Evolutionary conservation across 306 rosid genomes (phyloP).

Genomic region (Elaeagnus macrophylla): DNA sequence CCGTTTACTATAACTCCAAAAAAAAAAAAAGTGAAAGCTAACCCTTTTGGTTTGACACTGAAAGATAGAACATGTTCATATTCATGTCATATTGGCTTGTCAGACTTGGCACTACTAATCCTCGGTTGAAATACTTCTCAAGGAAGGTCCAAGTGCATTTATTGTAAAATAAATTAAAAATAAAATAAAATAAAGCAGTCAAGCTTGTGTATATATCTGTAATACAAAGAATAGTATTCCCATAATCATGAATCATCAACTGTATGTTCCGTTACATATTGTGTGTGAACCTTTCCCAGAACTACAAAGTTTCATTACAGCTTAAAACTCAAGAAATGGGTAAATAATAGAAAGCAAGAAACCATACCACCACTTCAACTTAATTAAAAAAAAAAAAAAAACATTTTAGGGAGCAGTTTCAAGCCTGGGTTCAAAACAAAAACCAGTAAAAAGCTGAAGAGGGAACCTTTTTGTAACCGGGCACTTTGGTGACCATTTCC

Average conservation of each 20-base stretch:
- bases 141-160: neutral
- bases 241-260: slow-evolving; percentile 48
- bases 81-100: no score
- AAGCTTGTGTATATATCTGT: slow-evolving; percentile 19
- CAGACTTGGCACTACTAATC: no score
- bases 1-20: no score
- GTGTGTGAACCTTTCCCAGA: slow-evolving; percentile 29
- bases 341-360: slow-evolving; percentile 12
- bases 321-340: slow-evolving; percentile 20
- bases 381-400: slow-evolving; percentile 15
- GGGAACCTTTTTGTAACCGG: slow-evolving; percentile 84
- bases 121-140: neutral
- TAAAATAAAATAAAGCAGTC: neutral
- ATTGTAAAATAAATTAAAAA: no score
- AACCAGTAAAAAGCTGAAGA: slow-evolving; percentile 87
- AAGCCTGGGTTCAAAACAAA: slow-evolving; percentile 94
- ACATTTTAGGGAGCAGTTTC: slow-evolving; percentile 59
- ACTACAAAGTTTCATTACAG: slow-evolving; percentile 24
- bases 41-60: no score
- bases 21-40: no score
- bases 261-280: slow-evolving; percentile 46
- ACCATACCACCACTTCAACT: slow-evolving; percentile 16
- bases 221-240: slow-evolving; percentile 40
- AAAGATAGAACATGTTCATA: no score
- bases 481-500: slow-evolving; percentile 97